Evolutionary conservation across 345 rosid genomes (phyloP).

Genomic region (Citrus cavaleriei): DNA sequence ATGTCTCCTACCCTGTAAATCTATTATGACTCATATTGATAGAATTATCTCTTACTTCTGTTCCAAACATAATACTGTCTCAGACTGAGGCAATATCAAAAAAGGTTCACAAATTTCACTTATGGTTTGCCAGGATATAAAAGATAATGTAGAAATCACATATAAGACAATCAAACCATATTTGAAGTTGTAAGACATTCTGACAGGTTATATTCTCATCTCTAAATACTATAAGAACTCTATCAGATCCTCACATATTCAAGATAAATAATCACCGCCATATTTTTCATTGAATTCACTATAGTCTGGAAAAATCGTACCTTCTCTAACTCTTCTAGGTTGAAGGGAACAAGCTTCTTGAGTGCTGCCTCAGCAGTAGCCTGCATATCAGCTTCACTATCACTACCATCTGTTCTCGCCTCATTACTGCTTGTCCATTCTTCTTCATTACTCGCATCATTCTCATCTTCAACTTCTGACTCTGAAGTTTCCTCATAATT

Average conservation of each 20-base stretch:
- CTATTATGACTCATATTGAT: neutral
- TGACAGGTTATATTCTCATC: neutral
- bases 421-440: constrained; percentile 67
- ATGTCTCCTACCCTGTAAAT: neutral
- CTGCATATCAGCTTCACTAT: constrained; percentile 58
- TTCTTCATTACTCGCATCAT: constrained; percentile 62
- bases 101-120: neutral
- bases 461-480: constrained; percentile 85
- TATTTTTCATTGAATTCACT: neutral
- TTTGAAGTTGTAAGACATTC: neutral
- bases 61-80: neutral
- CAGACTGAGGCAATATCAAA: neutral
- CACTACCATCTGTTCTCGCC: constrained; percentile 67
- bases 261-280: neutral
- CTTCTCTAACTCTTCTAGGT: constrained; percentile 74
- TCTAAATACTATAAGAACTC: neutral
- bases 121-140: neutral
- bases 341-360: constrained; percentile 67
- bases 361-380: constrained; percentile 78
- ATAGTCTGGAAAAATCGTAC: constrained; percentile 27
- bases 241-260: neutral
- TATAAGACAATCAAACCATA: neutral
- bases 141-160: neutral
- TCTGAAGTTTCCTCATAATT: constrained; percentile 70
- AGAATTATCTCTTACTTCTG: neutral